Evolutionary conservation across 2,329 filamentous ascomycete species (phyloP).

Genomic region (Ceratocystis harringtonii): DNA sequence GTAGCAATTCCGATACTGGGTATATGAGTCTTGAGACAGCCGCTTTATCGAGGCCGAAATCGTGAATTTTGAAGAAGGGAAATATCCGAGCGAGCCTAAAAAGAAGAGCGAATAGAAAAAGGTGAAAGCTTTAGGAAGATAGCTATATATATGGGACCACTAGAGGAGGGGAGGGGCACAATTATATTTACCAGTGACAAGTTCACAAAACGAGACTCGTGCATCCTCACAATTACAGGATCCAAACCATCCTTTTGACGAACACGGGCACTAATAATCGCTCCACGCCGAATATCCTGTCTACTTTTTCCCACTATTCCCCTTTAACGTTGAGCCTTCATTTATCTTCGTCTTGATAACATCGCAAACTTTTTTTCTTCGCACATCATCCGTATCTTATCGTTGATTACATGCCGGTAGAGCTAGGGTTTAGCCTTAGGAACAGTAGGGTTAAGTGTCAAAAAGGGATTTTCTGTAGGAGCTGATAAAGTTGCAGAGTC

Average conservation of each 20-base stretch:
- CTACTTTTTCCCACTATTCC: background rate
- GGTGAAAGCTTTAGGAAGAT: background rate
- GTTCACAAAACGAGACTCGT: background rate
- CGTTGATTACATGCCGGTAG: background rate
- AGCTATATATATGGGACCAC: constrained; percentile 4
- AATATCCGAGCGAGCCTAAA: background rate
- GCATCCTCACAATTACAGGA: background rate
- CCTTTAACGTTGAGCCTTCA: background rate
- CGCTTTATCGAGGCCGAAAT: background rate
- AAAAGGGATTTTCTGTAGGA: background rate
- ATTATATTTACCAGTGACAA: background rate
- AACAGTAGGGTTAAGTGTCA: background rate
- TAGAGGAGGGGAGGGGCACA: background rate
- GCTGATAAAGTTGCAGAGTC: too few relatives aligned
- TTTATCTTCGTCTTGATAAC: background rate
- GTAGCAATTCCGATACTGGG: background rate
- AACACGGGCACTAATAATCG: background rate
- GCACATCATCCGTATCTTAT: background rate
- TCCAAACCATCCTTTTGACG: background rate
- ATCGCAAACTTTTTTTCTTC: constrained; percentile 1
- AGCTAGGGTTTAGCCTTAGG: background rate
- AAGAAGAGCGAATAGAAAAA: background rate
- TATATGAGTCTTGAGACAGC: background rate
- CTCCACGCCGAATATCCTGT: background rate
- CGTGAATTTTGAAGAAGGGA: background rate